phyloP scores from a whole-genome alignment of 2,329 filamentous ascomycete genomes.

The Clonostachys rosea region DNA sequence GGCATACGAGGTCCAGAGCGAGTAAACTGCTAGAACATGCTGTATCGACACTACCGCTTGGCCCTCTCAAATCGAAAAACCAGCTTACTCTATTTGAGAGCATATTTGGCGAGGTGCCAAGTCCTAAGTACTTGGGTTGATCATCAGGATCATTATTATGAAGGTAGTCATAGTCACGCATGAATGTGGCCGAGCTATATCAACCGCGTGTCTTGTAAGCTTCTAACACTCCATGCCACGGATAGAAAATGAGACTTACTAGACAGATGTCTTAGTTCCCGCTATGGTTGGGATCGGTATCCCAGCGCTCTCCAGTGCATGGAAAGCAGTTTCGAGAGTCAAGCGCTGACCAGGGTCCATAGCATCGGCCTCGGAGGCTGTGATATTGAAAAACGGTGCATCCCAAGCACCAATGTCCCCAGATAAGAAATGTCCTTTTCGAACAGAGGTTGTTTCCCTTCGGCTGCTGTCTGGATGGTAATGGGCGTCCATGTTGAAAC shows the following conservation, averaged over 20 bases:
- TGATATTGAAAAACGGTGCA: slow-evolving; percentile 5
- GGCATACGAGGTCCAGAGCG: slow-evolving; percentile 29
- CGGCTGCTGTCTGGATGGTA: background rate
- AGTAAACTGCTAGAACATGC: slow-evolving; percentile 38
- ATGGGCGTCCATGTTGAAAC: slow-evolving; percentile 1
- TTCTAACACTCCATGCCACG: background rate
- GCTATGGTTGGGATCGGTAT: slow-evolving; percentile 1
- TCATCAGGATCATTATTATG: background rate
- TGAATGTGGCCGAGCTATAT: slow-evolving; percentile 2
- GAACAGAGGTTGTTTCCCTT: background rate
- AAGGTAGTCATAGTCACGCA: slow-evolving; percentile 1
- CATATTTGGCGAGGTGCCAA: background rate
- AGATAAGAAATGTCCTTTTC: slow-evolving; percentile 1
- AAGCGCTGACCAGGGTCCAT: slow-evolving; percentile 10
- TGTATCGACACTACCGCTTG: slow-evolving; percentile 33
- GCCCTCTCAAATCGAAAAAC: slow-evolving; percentile 5
- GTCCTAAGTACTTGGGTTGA: background rate
- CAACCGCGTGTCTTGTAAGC: background rate
- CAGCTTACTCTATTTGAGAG: slow-evolving; percentile 6
- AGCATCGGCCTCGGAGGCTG: background rate
- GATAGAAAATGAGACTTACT: slow-evolving; percentile 2
- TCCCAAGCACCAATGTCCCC: slow-evolving; percentile 3
- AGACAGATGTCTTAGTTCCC: slow-evolving; percentile 5
- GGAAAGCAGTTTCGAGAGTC: slow-evolving; percentile 10
- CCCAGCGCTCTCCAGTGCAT: slow-evolving; percentile 11